Base-by-base conservation (phyloP, 2,329 filamentous ascomycete species). In the Ascochyta pisi region DNA sequence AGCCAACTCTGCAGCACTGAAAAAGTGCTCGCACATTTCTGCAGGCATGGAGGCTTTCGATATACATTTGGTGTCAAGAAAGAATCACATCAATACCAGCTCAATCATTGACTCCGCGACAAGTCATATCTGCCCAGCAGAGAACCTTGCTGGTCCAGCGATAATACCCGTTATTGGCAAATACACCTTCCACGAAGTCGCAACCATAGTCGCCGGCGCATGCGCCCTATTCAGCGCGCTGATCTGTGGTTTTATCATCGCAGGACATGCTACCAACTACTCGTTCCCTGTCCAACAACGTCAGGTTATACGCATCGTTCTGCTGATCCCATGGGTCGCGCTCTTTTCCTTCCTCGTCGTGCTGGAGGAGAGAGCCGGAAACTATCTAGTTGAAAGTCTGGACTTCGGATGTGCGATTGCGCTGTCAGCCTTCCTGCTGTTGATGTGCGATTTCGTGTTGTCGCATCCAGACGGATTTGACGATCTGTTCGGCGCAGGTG, bases 381-480 rank as follows among this genome's bases (percentile, higher is more conserved):
- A 57, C 4, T 72, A 71, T 24, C 48, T 70, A 2, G 50, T 52
- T 8, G 51, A 55, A 35, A 61, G 61, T 8, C 60, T 66, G 9
- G 69, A 73, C 37, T 64, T 70, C 39, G 70, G 70, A 16, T 70
- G 66, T 41, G 58, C 69, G 8, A 65, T 73, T 31, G 70, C 70
- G 8, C 54, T 73, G 3, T 66, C 65, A 3, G 58, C 66, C 0
- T 73, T 73, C 47, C 39, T 73, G 37, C 55, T 74, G 22, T 47
- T 72, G n/a, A 65, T 72, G 54, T 73, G 71, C 61, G 67, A 74
- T 44, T 68, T 63, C 27, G 61, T 74, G 0, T 57, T 74, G 10
- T 56, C 58, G 9, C 62, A 69, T 47, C 55, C 50, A 0, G 64
- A 61, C 19, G 69, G 71, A 1, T 72, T 70, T 29, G 67, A 74